Evolutionary conservation across 805 yeast genomes (phyloP), one percentile per base, ranked within the genome.

Genomic region (Metschnikowia kunwiensis): DNA sequence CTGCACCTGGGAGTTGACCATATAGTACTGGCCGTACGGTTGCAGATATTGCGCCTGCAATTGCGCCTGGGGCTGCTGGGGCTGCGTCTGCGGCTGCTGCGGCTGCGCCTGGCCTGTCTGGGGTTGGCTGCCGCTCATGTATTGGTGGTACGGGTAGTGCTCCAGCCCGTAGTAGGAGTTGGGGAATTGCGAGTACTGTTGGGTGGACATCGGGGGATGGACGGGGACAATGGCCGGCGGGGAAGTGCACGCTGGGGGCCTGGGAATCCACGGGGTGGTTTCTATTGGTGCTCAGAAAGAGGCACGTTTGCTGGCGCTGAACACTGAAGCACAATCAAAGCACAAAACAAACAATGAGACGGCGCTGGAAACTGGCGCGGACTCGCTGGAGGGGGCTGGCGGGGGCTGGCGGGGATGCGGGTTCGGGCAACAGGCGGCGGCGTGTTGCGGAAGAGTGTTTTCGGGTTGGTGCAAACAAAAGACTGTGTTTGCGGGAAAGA

Each of bases 91-190:
- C 23, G 26, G 51, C 30, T 32, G 27, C 26, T 38, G 46, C 10
- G 38, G 34, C 36, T 36, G 49, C 33, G 36, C 22, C 17, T 27
- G 39, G 15, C 43, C 47, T 23, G 33, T 35, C 22, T 44, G 51
- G 8, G 49, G 42, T 34, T 47, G 51, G 7, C 30, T 39, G 18
- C 42, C 44, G 30, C 44, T 46, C 49, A 48, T 48, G 36, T 43
- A 48, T 24, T 46, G 50, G 16, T 42, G 44, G 44, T 48, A 48
- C n/a, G 50, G 52, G 38, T 47, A 47, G 38, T 40, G 50, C 34
- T 48, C 52, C 50, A 42, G 52, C 24, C 51, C 51, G 43, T 48
- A 48, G 43, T 48, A 48, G 21, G 50, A 46, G 30, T 40, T 39
- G 24, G 52, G 50, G 34, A 28, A 44, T 29, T 46, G 52, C 14